Evolutionary conservation across 2,329 filamentous ascomycete species (phyloP).

Genomic region (Trichophyton schoenleinii): DNA sequence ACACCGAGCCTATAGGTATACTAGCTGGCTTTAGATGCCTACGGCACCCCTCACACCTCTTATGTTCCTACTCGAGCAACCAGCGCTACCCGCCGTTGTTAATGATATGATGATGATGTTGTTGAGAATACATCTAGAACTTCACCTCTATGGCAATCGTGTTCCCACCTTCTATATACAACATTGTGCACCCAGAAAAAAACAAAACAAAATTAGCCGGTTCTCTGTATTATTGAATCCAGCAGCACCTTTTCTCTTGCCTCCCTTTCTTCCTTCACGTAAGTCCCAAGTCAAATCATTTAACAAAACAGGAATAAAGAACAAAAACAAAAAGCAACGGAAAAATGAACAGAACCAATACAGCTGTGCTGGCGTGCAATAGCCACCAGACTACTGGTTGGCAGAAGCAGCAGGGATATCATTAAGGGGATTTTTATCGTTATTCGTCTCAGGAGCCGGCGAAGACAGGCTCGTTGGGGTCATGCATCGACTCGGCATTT

Average conservation of each 20-base stretch:
- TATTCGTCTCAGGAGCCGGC: background rate
- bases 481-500: conserved; percentile 14
- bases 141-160: background rate
- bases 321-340: background rate
- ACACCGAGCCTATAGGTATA: background rate
- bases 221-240: background rate
- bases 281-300: background rate
- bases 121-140: conserved; percentile 1
- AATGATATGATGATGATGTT: background rate
- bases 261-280: background rate
- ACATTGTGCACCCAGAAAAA: background rate
- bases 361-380: too few species aligned
- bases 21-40: background rate
- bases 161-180: conserved; percentile 1
- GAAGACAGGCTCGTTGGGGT: background rate
- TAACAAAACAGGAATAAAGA: background rate
- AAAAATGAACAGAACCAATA: background rate
- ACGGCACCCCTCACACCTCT: background rate
- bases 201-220: background rate
- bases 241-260: background rate
- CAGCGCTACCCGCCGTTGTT: background rate
- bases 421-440: background rate
- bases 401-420: background rate
- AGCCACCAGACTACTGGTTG: background rate
- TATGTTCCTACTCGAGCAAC: background rate